Percentiles rank a stretch among this genome's conserved stretches.
Evolutionary conservation across 495 filamentous ascomycete species (phyloP).

Genomic region (Darksidea phi): DNA sequence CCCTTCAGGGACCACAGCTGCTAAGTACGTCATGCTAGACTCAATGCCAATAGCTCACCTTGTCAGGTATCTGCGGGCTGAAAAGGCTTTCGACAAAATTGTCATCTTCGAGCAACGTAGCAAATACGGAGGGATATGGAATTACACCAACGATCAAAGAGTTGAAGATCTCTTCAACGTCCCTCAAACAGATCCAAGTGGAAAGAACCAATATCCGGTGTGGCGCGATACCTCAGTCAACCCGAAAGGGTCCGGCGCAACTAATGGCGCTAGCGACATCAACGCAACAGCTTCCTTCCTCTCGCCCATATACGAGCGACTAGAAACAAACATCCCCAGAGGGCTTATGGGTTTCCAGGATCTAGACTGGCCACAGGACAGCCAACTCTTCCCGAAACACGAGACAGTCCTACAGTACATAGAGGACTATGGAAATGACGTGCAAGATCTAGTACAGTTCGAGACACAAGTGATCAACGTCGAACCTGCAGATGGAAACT

Average conservation of each 20-base stretch:
- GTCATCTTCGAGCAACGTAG: constrained; percentile 78
- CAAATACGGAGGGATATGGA: constrained; percentile 79
- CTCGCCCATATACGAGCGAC: constrained; percentile 73
- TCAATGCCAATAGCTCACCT: neutral
- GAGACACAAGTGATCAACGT: constrained; percentile 59
- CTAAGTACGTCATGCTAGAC: constrained; percentile 49
- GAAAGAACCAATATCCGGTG: constrained; percentile 19
- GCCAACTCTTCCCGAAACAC: constrained; percentile 71
- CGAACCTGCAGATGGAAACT: constrained; percentile 26
- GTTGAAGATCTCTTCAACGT: constrained; percentile 35
- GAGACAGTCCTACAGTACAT: constrained; percentile 70
- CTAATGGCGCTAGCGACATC: neutral
- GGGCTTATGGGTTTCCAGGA: constrained; percentile 79
- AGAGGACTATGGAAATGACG: constrained; percentile 65
- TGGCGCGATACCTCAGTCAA: neutral
- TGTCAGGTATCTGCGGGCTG: constrained; percentile 68
- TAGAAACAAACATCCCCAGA: constrained; percentile 88
- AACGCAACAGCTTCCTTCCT: constrained; percentile 50
- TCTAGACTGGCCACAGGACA: constrained; percentile 57
- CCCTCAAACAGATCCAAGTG: constrained; percentile 42
- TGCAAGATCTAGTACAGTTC: constrained; percentile 56
- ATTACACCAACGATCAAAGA: constrained; percentile 54
- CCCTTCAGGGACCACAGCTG: constrained; percentile 63
- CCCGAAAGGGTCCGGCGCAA: constrained; percentile 25
- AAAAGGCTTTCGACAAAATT: constrained; percentile 67